A percentile compares a stretch with the other conserved stretches of the same genome.
Conservation (phyloP, 2,329 filamentous ascomycete genomes). For the Helminthosporium solani region DNA sequence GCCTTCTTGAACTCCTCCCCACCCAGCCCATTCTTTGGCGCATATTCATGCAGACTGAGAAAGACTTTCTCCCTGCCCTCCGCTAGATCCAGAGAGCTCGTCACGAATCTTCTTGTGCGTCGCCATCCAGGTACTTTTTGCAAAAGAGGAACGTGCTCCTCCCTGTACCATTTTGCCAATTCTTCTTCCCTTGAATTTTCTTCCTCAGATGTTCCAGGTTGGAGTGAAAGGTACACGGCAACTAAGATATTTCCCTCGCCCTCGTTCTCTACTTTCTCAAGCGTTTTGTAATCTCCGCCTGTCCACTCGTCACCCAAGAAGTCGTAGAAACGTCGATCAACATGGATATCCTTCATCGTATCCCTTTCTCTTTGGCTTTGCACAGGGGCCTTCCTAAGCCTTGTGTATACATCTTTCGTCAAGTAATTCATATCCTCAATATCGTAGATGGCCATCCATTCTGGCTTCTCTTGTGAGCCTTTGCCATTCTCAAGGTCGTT, state of each 20-base stretch:
- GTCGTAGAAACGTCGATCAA: conserved; percentile 72
- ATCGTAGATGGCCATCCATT: conserved; percentile 81
- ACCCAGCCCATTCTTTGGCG: conserved; percentile 64
- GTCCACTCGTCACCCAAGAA: conserved; percentile 59
- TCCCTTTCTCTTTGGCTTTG: conserved; percentile 61
- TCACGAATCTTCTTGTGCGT: conserved; percentile 69
- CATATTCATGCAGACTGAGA: conserved; percentile 72
- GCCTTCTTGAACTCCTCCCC: conserved; percentile 65
- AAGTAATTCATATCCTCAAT: conserved; percentile 72
- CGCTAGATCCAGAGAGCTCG: conserved; percentile 56
- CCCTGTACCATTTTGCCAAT: conserved; percentile 67
- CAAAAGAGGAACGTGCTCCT: conserved; percentile 73
- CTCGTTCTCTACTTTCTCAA: conserved; percentile 61
- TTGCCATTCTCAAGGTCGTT: conserved; percentile 52
- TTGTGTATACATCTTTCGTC: conserved; percentile 68
- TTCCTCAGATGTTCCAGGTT: conserved; percentile 53
- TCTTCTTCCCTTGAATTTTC: conserved; percentile 56
- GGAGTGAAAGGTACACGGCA: conserved; percentile 60
- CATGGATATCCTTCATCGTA: conserved; percentile 65
- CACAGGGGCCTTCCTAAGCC: conserved; percentile 58
- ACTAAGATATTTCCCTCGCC: conserved; percentile 60
- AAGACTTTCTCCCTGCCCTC: conserved; percentile 52
- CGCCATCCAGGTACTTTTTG: conserved; percentile 77
- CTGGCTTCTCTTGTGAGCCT: conserved; percentile 53
- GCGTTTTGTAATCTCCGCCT: conserved; percentile 57